A percentile compares a stretch with the other conserved stretches of the same genome.
These are phyloP conservation scores for Acacia melanoxylon DNA, from an alignment of 306 rosid genomes.

Conservation along the genomic window DNA sequence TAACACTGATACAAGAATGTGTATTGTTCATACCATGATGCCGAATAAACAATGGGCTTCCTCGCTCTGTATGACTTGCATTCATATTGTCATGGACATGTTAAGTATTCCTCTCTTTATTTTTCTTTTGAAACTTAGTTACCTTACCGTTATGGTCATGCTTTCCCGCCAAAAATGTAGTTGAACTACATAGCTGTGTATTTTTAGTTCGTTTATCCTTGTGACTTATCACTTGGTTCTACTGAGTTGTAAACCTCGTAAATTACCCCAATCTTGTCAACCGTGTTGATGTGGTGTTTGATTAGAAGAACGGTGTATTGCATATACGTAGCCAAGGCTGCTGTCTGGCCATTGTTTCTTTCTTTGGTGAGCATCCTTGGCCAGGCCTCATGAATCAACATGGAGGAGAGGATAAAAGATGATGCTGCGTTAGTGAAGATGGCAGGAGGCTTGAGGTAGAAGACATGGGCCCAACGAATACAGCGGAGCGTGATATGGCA, in stretches of 20 bases:
- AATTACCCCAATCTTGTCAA: background rate
- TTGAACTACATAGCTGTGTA: slow-evolving; percentile 38
- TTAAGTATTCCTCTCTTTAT: slow-evolving; percentile 44
- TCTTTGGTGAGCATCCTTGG: background rate
- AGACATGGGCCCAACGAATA: background rate
- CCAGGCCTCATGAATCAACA: background rate
- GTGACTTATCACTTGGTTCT: slow-evolving; percentile 24
- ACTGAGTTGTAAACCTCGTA: background rate
- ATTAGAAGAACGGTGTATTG: background rate
- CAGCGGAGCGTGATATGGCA: background rate
- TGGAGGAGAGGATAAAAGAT: background rate
- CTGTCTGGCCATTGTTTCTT: background rate
- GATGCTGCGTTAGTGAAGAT: background rate
- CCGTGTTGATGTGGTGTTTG: slow-evolving; percentile 8
- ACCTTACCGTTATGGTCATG: slow-evolving; percentile 46
- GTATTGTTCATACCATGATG: slow-evolving; percentile 66
- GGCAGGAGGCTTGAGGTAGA: background rate
- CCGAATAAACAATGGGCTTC: slow-evolving; percentile 57
- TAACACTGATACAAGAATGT: slow-evolving; percentile 52
- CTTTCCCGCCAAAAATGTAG: slow-evolving; percentile 39
- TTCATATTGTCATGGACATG: slow-evolving; percentile 48
- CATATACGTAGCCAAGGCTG: background rate
- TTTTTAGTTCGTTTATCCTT: slow-evolving; percentile 33
- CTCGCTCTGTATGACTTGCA: slow-evolving; percentile 45
- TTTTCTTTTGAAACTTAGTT: slow-evolving; percentile 37